Evolutionary conservation across 2,329 filamentous ascomycete species (phyloP).

Genomic region (Stagonosporopsis chrysanthemi): DNA sequence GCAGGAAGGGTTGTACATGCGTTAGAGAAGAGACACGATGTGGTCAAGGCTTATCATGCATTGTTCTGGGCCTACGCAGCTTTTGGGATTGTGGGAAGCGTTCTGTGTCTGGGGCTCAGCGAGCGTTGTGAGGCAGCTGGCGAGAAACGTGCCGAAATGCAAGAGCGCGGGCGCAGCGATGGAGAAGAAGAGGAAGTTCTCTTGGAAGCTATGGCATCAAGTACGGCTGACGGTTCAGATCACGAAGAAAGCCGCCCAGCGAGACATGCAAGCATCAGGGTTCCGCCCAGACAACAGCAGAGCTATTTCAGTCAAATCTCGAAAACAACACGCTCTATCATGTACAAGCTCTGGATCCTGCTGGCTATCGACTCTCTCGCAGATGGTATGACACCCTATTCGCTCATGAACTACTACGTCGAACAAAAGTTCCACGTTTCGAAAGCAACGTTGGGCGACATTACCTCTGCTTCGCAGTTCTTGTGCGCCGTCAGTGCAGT

Average conservation of each 20-base stretch:
- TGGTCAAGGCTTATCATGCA: conserved; percentile 49
- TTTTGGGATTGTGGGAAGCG: conserved; percentile 51
- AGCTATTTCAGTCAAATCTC: conserved; percentile 63
- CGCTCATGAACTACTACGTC: conserved; percentile 49
- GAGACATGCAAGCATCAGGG: conserved; percentile 26
- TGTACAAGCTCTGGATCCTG: conserved; percentile 71
- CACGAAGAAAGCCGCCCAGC: conserved; percentile 27
- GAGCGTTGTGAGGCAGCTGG: conserved; percentile 51
- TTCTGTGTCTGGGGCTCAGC: conserved; percentile 51
- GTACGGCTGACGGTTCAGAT: conserved; percentile 42
- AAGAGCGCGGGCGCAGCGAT: conserved; percentile 28
- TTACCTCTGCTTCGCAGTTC: conserved; percentile 59
- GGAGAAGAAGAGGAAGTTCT: conserved; percentile 46
- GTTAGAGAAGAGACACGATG: conserved; percentile 48
- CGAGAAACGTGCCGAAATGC: conserved; percentile 37
- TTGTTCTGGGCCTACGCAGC: conserved; percentile 55
- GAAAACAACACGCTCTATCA: conserved; percentile 62
- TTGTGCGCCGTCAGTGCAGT: conserved; percentile 62
- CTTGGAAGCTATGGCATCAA: conserved; percentile 43
- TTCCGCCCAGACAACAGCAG: conserved; percentile 38
- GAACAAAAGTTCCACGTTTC: conserved; percentile 45
- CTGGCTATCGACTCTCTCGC: conserved; percentile 70
- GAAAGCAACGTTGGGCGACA: conserved; percentile 66
- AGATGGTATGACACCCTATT: conserved; percentile 63
- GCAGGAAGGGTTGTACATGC: conserved; percentile 53